phyloP scores from a whole-genome alignment of 2,329 filamentous ascomycete species.

The Delphinella strobiligena region DNA sequence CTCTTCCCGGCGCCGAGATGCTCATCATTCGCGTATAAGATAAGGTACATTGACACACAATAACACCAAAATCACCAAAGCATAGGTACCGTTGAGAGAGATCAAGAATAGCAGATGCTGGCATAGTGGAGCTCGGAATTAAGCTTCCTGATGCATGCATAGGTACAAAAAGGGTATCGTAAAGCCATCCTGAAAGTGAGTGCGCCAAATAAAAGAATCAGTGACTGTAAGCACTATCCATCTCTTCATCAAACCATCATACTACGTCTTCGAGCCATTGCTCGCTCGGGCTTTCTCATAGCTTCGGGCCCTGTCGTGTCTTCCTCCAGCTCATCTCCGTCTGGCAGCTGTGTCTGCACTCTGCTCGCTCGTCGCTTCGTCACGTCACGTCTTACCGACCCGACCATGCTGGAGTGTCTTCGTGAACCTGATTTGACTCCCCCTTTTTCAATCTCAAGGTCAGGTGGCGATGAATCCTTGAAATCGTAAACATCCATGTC shows the following conservation, averaged over 20 bases:
- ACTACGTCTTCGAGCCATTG: slow-evolving; percentile 19
- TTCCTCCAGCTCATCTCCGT: not conserved
- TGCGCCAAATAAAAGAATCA: slow-evolving; percentile 2
- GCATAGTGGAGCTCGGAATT: too few species aligned
- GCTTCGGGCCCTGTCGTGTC: not conserved
- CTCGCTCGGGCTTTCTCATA: not conserved
- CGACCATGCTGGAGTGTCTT: slow-evolving; percentile 8
- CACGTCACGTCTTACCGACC: not conserved
- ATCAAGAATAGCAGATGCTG: too few species aligned
- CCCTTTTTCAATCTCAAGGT: not conserved
- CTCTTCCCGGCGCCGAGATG: too few species aligned
- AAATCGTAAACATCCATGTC: slow-evolving; percentile 23
- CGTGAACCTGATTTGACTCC: slow-evolving; percentile 3
- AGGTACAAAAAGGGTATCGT: not conserved
- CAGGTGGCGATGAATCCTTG: slow-evolving; percentile 17
- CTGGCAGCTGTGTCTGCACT: slow-evolving; percentile 2
- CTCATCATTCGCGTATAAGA: too few species aligned
- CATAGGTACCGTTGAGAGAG: too few species aligned
- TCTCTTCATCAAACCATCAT: slow-evolving; percentile 17
- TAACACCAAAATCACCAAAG: too few species aligned
- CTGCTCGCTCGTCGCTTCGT: slow-evolving; percentile 4
- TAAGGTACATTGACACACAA: too few species aligned
- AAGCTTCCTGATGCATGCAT: too few species aligned
- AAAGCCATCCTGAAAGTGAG: not conserved
- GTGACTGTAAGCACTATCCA: not conserved